Evolutionary conservation across 2,329 filamentous ascomycete genomes (phyloP).

Genomic region (Paecilomyces variotii): DNA sequence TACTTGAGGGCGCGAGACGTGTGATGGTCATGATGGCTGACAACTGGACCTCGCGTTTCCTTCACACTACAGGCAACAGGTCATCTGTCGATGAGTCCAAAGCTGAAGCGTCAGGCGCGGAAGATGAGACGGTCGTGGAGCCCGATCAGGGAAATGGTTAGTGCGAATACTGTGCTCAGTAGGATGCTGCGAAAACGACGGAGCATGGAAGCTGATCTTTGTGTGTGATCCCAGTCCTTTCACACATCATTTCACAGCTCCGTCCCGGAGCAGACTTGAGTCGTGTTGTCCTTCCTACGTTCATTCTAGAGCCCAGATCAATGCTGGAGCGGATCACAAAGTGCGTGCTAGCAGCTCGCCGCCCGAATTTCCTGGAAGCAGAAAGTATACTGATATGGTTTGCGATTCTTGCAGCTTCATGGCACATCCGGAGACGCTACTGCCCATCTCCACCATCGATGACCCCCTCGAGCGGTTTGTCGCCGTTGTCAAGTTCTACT

Average conservation of each 20-base stretch:
- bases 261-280: slow-evolving; percentile 92
- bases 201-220: slow-evolving; percentile 7
- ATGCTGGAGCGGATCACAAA: slow-evolving; percentile 99
- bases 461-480: slow-evolving; percentile 87
- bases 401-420: slow-evolving; percentile 64
- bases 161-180: slow-evolving; percentile 17
- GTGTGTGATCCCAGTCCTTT: slow-evolving; percentile 60
- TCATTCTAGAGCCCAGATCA: slow-evolving; percentile 93
- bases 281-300: slow-evolving; percentile 88
- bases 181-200: neutral
- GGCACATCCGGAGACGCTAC: slow-evolving; percentile 93
- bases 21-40: neutral
- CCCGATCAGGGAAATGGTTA: slow-evolving; percentile 89
- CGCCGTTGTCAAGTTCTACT: slow-evolving; percentile 93
- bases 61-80: slow-evolving; percentile 33
- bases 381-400: slow-evolving; percentile 14
- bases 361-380: neutral
- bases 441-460: slow-evolving; percentile 78
- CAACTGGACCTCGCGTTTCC: slow-evolving; percentile 15
- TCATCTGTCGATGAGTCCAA: slow-evolving; percentile 52
- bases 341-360: slow-evolving; percentile 46
- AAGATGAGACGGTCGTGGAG: slow-evolving; percentile 78
- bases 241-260: slow-evolving; percentile 94
- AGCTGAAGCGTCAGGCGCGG: slow-evolving; percentile 37
- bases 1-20: neutral